A percentile compares a stretch with the other conserved stretches of the same genome.
Evolutionary conservation across 441 rosid genomes (phyloP).

Genomic region (Aquilaria agallochum): DNA sequence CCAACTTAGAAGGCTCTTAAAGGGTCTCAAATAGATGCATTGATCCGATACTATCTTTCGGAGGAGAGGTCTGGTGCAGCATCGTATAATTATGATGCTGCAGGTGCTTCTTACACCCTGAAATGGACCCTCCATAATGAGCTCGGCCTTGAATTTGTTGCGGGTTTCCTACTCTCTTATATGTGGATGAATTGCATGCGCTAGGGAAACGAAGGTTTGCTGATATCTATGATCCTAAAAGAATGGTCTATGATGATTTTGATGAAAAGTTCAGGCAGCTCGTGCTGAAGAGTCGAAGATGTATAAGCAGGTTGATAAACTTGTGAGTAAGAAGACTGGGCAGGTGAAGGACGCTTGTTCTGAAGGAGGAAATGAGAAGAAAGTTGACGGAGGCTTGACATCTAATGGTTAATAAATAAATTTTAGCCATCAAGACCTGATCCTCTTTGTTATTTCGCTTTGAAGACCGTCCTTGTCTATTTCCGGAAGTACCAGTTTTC

Average conservation of each 20-base stretch:
- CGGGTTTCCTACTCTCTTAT: slow-evolving; percentile 76
- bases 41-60: slow-evolving; percentile 84
- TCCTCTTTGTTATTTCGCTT: no score
- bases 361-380: slow-evolving; percentile 58
- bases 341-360: slow-evolving; percentile 48
- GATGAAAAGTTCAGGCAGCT: slow-evolving; percentile 90
- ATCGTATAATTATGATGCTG: slow-evolving; percentile 66
- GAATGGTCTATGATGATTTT: slow-evolving; percentile 55
- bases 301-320: slow-evolving; percentile 51
- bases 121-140: slow-evolving; percentile 96
- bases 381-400: slow-evolving; percentile 28
- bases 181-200: slow-evolving; percentile 83
- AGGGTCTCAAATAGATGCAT: slow-evolving; percentile 88
- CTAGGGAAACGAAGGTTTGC: slow-evolving; percentile 71
- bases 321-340: slow-evolving; percentile 56
- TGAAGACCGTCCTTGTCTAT: no score
- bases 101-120: slow-evolving; percentile 89
- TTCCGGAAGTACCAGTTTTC: no score
- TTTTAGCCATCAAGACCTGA: no score
- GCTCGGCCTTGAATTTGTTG: slow-evolving; percentile 91
- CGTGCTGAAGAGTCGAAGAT: slow-evolving; percentile 81
- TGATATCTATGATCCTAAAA: slow-evolving; percentile 72
- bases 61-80: slow-evolving; percentile 94
- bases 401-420: slow-evolving; percentile 24
- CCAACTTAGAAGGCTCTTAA: slow-evolving; percentile 83